phyloP scores from a whole-genome alignment of 345 rosid genomes.

The Syzygium oleosum region DNA sequence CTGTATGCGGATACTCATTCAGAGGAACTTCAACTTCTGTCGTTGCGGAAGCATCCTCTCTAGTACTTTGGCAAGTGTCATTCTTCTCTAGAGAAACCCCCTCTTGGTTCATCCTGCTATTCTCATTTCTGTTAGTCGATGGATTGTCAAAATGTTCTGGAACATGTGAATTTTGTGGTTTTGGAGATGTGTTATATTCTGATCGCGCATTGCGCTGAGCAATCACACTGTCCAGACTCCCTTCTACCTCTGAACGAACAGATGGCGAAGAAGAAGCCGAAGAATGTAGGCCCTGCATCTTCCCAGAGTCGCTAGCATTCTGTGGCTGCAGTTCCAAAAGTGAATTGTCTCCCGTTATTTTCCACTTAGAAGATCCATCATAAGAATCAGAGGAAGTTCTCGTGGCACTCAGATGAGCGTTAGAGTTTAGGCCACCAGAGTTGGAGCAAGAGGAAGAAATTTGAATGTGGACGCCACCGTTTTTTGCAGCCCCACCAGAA shows the following conservation, averaged over 20 bases:
- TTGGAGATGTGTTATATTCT: constrained; percentile 13
- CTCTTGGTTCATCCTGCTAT: constrained; percentile 21
- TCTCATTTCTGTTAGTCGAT: constrained; percentile 14
- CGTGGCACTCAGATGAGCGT: background rate
- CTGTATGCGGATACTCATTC: constrained; percentile 20
- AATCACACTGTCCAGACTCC: constrained; percentile 4
- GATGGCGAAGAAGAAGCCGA: constrained; percentile 4
- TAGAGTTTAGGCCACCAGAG: background rate
- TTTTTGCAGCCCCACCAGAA: background rate
- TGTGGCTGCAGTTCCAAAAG: background rate
- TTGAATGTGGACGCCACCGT: background rate
- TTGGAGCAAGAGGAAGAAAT: background rate
- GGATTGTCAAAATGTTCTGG: constrained; percentile 28
- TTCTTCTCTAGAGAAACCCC: constrained; percentile 21
- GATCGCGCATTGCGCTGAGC: background rate
- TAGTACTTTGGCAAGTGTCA: constrained; percentile 25
- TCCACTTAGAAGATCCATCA: background rate
- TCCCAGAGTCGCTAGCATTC: background rate
- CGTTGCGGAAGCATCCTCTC: constrained; percentile 14
- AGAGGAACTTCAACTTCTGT: constrained; percentile 39
- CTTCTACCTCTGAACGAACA: constrained; percentile 2
- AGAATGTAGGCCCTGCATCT: constrained; percentile 10
- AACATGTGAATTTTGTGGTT: constrained; percentile 32
- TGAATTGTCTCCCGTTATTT: background rate
- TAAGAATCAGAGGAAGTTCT: background rate